Percentiles rank a stretch among this genome's conserved stretches.
phyloP scores from a whole-genome alignment of 108 stramenopile genomes.

The Fistulifera pelliculosa region DNA sequence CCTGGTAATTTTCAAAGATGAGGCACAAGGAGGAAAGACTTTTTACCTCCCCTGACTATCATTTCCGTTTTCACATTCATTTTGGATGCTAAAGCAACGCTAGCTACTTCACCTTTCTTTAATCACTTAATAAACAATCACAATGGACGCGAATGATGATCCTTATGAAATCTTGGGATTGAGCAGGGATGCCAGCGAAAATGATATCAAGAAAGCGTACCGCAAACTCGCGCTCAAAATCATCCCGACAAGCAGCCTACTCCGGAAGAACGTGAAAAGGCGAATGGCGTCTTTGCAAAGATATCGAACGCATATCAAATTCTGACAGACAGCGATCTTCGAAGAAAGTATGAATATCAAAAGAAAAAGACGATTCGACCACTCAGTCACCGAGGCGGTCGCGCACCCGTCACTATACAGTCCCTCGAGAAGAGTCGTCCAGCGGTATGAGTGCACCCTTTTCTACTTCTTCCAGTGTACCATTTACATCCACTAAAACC shows the following conservation, averaged over 20 bases:
- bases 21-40: too few relatives aligned
- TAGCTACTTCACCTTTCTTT: too few relatives aligned
- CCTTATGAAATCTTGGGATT: slow-evolving; percentile 43
- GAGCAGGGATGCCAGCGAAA: slow-evolving; percentile 36
- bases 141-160: slow-evolving; percentile 1
- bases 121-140: not conserved
- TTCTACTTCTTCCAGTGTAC: too few relatives aligned
- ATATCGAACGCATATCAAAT: slow-evolving; percentile 76
- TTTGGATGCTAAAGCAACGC: too few relatives aligned
- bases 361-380: slow-evolving; percentile 1
- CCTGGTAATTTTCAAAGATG: too few relatives aligned
- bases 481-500: not conserved
- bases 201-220: slow-evolving; percentile 79
- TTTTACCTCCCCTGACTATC: too few relatives aligned
- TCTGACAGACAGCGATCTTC: slow-evolving; percentile 52
- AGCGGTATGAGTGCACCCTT: too few relatives aligned
- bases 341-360: slow-evolving; percentile 41
- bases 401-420: not conserved
- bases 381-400: not conserved
- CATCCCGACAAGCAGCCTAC: slow-evolving; percentile 78
- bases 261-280: slow-evolving; percentile 16
- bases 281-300: slow-evolving; percentile 44
- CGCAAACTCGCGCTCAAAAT: slow-evolving; percentile 29
- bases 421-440: too few relatives aligned
- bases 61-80: too few relatives aligned